Percentiles rank a stretch among this genome's conserved stretches.
These are phyloP conservation scores for Pneumocystis jirovecii DNA, from an alignment of 1,139 yeast genomes.

Conservation along the genomic window DNA sequence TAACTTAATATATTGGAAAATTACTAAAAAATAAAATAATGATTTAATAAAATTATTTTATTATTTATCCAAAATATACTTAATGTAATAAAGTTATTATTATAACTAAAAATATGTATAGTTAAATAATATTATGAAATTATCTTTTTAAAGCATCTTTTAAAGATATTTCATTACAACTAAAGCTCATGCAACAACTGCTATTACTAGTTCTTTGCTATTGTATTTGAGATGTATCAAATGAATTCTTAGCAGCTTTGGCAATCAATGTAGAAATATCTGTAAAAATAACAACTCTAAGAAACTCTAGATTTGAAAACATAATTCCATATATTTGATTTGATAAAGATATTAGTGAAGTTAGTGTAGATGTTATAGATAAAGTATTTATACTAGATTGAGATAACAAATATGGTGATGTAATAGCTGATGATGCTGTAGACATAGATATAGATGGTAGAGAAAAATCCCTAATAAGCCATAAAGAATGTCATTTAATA, in stretches of 20 bases:
- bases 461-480: conserved; percentile 3
- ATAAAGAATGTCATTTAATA: conserved; percentile 64
- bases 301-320: background rate
- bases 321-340: background rate
- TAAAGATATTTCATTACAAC: background rate
- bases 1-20: background rate
- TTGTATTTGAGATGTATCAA: background rate
- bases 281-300: background rate
- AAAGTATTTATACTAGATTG: background rate
- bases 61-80: background rate
- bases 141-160: background rate
- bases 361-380: background rate
- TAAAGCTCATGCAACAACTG: background rate
- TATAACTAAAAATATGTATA: background rate
- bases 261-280: background rate
- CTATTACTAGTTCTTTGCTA: background rate
- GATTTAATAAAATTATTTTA: background rate
- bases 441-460: background rate
- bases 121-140: background rate
- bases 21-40: background rate
- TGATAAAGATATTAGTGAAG: background rate
- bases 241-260: background rate
- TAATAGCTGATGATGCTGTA: background rate
- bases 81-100: background rate
- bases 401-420: background rate